Evolutionary conservation across 163 green algal species (phyloP).

Genomic region (Chlorella variabilis): DNA sequence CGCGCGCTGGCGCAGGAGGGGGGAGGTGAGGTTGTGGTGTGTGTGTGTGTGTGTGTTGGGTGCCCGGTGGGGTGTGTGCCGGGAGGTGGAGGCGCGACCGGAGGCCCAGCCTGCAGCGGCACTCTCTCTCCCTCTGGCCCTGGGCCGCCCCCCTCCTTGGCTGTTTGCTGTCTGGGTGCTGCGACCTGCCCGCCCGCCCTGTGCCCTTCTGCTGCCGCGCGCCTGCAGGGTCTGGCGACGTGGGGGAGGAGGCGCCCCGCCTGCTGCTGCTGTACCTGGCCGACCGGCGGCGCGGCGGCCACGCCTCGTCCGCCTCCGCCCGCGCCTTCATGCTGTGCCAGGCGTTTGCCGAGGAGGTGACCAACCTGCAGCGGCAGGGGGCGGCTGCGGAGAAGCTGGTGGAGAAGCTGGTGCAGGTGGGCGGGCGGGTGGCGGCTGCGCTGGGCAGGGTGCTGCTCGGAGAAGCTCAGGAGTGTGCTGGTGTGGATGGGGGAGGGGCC

Average conservation of each 20-base stretch:
- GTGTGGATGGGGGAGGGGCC: too few relatives aligned
- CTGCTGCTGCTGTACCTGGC: slow-evolving; percentile 52
- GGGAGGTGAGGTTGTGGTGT: neutral
- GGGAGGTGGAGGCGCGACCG: too few relatives aligned
- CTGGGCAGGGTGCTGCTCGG: too few relatives aligned
- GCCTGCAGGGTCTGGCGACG: neutral
- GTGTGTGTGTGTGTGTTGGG: too few relatives aligned
- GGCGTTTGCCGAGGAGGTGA: slow-evolving; percentile 40
- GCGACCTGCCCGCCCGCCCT: neutral
- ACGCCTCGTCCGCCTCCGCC: neutral
- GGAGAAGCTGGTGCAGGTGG: slow-evolving; percentile 39
- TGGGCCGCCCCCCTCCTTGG: neutral
- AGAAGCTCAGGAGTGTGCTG: too few relatives aligned
- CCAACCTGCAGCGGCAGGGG: slow-evolving; percentile 18
- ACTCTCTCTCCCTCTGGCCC: too few relatives aligned
- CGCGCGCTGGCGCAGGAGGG: neutral
- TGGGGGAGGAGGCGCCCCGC: neutral
- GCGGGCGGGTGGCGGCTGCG: neutral
- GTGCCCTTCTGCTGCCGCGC: too few relatives aligned
- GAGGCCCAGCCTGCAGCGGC: too few relatives aligned
- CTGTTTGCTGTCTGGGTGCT: neutral
- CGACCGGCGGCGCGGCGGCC: slow-evolving; percentile 5
- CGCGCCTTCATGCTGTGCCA: slow-evolving; percentile 30
- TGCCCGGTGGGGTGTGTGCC: too few relatives aligned
- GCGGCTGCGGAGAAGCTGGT: slow-evolving; percentile 18